A percentile compares a stretch with the other conserved stretches of the same genome.
Evolutionary conservation across 2,329 filamentous ascomycete species (phyloP).

Genomic region (Colletotrichum viniferum): DNA sequence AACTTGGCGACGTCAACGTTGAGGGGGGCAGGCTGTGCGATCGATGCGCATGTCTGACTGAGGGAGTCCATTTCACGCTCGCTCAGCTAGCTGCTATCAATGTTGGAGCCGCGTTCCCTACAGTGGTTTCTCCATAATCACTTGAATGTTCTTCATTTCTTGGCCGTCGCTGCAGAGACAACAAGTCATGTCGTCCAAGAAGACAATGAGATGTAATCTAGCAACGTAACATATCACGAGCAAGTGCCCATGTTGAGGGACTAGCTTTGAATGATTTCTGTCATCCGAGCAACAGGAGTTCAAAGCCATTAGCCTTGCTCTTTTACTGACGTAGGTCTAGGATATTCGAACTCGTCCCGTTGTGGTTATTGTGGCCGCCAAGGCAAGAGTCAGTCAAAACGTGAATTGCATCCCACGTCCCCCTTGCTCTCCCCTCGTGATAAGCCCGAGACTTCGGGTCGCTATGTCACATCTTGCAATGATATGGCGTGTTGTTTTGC

Average conservation of each 20-base stretch:
- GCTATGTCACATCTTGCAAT: background rate
- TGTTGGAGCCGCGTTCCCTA: background rate
- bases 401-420: conserved; percentile 36
- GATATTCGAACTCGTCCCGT: conserved; percentile 55
- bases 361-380: conserved; percentile 58
- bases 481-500: background rate
- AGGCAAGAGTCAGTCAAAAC: conserved; percentile 56
- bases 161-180: background rate
- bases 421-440: background rate
- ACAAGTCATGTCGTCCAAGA: background rate
- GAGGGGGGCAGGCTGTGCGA: background rate
- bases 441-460: background rate
- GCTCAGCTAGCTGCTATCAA: background rate
- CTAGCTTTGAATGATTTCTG: background rate
- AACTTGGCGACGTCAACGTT: background rate
- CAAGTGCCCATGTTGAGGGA: background rate
- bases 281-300: background rate
- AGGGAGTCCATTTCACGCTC: background rate
- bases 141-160: background rate
- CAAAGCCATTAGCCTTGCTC: background rate
- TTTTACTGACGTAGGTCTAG: conserved; percentile 31
- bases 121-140: background rate
- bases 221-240: background rate
- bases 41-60: background rate
- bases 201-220: background rate